A percentile compares a stretch with the other conserved stretches of the same genome.
Evolutionary conservation across 768 basidiomycete genomes (phyloP).

Genomic region (Hygrophoropsis aurantiaca): DNA sequence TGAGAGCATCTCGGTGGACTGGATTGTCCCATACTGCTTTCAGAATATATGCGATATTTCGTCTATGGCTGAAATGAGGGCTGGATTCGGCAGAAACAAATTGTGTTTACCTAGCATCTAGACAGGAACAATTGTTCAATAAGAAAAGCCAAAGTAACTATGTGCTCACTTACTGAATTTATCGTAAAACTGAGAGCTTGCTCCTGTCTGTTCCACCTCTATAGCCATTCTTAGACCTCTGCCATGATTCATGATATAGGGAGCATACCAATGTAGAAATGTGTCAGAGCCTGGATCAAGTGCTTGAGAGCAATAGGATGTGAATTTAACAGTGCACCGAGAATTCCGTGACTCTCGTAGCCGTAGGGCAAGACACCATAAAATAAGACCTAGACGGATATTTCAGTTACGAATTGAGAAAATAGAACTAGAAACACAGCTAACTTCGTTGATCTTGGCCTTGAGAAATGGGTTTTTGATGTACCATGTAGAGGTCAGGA

Average conservation of each 20-base stretch:
- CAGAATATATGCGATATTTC: slow-evolving; percentile 85
- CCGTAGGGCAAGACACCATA: slow-evolving; percentile 70
- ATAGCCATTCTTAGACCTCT: slow-evolving; percentile 8
- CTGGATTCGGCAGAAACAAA: background rate
- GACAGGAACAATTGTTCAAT: too few species aligned
- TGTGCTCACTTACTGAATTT: slow-evolving; percentile 85
- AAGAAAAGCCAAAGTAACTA: too few species aligned
- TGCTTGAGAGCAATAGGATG: slow-evolving; percentile 85
- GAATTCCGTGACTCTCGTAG: slow-evolving; percentile 64
- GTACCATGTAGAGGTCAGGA: slow-evolving; percentile 92
- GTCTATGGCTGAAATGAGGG: slow-evolving; percentile 42
- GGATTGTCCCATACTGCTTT: slow-evolving; percentile 93
- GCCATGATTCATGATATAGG: background rate
- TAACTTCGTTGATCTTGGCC: slow-evolving; percentile 90
- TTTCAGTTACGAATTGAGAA: slow-evolving; percentile 2
- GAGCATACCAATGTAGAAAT: slow-evolving; percentile 86
- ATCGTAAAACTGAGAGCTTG: slow-evolving; percentile 98
- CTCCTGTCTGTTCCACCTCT: slow-evolving; percentile 98
- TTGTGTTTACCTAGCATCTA: slow-evolving; percentile 53
- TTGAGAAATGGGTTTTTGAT: slow-evolving; percentile 99
- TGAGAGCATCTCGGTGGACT: slow-evolving; percentile 82
- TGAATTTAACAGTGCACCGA: slow-evolving; percentile 81
- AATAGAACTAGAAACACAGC: slow-evolving; percentile 11
- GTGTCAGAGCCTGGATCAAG: slow-evolving; percentile 87
- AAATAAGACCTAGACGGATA: slow-evolving; percentile 58